Evolutionary conservation across 108 stramenopile species (phyloP), one percentile per base, ranked within the genome.

Genomic region (Cafeteria roenbergensis): DNA sequence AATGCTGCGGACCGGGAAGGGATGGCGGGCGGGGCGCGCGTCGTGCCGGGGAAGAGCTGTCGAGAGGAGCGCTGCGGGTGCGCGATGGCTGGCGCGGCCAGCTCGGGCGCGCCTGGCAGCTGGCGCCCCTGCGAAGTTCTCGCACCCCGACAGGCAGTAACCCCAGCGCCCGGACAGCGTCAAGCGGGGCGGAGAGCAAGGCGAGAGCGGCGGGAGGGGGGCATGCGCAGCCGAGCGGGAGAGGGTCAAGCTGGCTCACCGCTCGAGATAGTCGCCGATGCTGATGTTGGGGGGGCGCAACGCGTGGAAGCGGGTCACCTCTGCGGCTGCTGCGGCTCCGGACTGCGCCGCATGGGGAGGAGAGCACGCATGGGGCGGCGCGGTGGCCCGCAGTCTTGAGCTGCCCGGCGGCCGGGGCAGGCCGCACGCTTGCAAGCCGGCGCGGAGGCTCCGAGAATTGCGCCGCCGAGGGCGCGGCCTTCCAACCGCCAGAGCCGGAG

Each of bases 261-360:
- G 78, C 76, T 97, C 89, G 51, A 97, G 74, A 72, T 97, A 97
- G 56, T 86, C 84, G 33, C 78, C 73, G 27, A 97, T 82, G 33
- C 83, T 78, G 61, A 97, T 97, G 17, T 80, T 84, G 17, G 95
- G 95, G 8, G 92, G 86, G 57, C 87, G 82, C 55, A 92, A 80
- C 24, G 93, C 93, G 63, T 94, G 93, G 73, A 97, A 97, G 67
- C 90, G 89, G 51, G 93, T 97, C 26, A 95, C 53, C 25, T 70
- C 50, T 6, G 28, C 48, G 53, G 48, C 4, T 65, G 48, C 64
- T 53, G 51, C 30, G 4, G 22, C 33, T 17, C 64, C 9, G 34
- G 37, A 20, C 53, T 65, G 64, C 51, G 30, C 53, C 21, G 52
- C 64, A 48, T 48, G 6, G 12, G 42, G 12, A 48, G 42, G n/a